Conservation (phyloP, 768 basidiomycete species). For the Rhizopogon rudus region DNA sequence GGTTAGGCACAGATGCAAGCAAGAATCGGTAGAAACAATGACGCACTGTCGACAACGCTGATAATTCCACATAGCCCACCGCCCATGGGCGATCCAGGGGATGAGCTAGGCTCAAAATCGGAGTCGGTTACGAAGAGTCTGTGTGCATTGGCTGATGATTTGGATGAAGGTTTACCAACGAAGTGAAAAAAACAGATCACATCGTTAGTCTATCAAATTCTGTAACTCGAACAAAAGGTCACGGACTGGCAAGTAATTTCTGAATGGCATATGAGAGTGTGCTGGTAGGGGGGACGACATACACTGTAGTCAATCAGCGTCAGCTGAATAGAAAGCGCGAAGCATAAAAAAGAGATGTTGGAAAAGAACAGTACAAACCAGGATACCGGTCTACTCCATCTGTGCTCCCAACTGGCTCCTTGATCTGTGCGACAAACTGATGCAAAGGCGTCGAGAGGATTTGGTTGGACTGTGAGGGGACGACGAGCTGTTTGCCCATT, state of each 20-base stretch:
- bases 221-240: not conserved
- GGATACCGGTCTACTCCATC: constrained; percentile 81
- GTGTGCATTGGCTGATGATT: constrained; percentile 61
- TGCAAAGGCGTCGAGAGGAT: constrained; percentile 65
- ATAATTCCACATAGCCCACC: constrained; percentile 67
- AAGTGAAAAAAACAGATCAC: not conserved
- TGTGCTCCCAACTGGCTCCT: constrained; percentile 71
- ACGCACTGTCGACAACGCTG: constrained; percentile 76
- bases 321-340: not conserved
- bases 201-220: not conserved
- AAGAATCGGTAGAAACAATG: not conserved
- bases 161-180: not conserved
- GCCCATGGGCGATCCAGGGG: constrained; percentile 39
- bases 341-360: not conserved
- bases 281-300: constrained; percentile 64
- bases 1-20: constrained; percentile 1
- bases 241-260: constrained; percentile 79
- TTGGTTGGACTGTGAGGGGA: constrained; percentile 76
- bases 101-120: constrained; percentile 46
- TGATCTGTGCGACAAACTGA: constrained; percentile 68
- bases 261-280: constrained; percentile 68
- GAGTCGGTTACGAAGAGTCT: constrained; percentile 68
- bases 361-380: constrained; percentile 33
- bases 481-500: constrained; percentile 49
- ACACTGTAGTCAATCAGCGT: constrained; percentile 41